A percentile compares a stretch with the other conserved stretches of the same genome.
phyloP scores from a whole-genome alignment of 257 asterid species.

The Nicotiana knightiana region DNA sequence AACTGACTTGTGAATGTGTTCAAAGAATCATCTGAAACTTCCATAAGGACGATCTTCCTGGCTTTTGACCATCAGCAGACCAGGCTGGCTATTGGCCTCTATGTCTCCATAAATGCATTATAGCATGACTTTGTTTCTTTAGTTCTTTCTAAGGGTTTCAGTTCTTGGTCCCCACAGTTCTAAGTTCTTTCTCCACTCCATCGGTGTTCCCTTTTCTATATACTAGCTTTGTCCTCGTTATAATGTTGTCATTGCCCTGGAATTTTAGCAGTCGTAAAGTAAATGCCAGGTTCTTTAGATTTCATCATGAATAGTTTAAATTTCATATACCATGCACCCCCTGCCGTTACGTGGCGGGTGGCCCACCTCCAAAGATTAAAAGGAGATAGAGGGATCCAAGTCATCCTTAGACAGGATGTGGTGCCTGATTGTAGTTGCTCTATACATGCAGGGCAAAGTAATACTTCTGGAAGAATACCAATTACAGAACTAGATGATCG shows the following conservation, averaged over 20 bases:
- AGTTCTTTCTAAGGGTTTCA: background rate
- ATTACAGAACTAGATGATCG: slow-evolving; percentile 35
- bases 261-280: background rate
- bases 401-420: background rate
- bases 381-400: background rate
- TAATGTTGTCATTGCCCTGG: background rate
- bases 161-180: background rate
- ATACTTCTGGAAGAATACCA: slow-evolving; percentile 30
- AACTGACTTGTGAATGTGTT: background rate
- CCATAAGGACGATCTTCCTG: background rate
- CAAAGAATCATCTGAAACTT: background rate
- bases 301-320: background rate
- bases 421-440: background rate
- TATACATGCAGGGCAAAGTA: slow-evolving; percentile 46
- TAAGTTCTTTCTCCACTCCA: background rate
- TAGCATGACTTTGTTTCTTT: background rate
- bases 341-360: background rate
- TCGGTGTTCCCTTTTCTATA: background rate
- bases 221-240: background rate
- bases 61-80: background rate
- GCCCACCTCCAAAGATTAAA: background rate
- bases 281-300: background rate
- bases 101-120: background rate
- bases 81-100: background rate
- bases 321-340: background rate